phyloP scores from a whole-genome alignment of 495 filamentous ascomycete genomes.

The Sabuloglossum arenarium region DNA sequence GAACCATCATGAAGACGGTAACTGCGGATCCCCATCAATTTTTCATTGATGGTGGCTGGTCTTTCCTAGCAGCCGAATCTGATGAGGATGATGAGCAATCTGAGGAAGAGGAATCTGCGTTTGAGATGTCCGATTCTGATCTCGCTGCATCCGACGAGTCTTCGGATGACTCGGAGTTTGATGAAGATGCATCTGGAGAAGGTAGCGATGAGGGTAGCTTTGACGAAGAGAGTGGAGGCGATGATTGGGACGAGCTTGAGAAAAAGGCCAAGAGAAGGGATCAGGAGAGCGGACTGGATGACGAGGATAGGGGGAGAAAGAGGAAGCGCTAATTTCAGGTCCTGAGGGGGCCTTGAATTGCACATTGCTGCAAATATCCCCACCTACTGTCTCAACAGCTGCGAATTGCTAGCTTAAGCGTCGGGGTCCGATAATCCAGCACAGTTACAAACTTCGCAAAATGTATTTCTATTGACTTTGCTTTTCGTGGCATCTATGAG shows the following conservation, averaged over 20 bases:
- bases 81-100: conserved; percentile 65
- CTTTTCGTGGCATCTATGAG: neutral
- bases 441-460: neutral
- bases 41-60: conserved; percentile 91
- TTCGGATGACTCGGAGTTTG: conserved; percentile 76
- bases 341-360: too few relatives aligned
- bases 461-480: neutral
- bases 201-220: conserved; percentile 51
- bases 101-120: conserved; percentile 76
- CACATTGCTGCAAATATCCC: too few relatives aligned
- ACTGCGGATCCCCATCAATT: conserved; percentile 82
- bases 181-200: conserved; percentile 71
- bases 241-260: conserved; percentile 87
- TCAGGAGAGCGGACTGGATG: conserved; percentile 46
- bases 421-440: too few relatives aligned
- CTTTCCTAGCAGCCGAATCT: conserved; percentile 69
- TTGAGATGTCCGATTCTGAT: conserved; percentile 74
- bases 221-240: conserved; percentile 62
- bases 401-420: too few relatives aligned
- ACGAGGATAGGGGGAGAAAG: conserved; percentile 44
- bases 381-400: too few relatives aligned
- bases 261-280: conserved; percentile 80
- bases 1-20: conserved; percentile 98
- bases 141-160: conserved; percentile 59
- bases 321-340: conserved; percentile 27